Evolutionary conservation across 1,139 yeast species (phyloP), one percentile per base, ranked within the genome.

Genomic region (Geotrichum macrosporum): DNA sequence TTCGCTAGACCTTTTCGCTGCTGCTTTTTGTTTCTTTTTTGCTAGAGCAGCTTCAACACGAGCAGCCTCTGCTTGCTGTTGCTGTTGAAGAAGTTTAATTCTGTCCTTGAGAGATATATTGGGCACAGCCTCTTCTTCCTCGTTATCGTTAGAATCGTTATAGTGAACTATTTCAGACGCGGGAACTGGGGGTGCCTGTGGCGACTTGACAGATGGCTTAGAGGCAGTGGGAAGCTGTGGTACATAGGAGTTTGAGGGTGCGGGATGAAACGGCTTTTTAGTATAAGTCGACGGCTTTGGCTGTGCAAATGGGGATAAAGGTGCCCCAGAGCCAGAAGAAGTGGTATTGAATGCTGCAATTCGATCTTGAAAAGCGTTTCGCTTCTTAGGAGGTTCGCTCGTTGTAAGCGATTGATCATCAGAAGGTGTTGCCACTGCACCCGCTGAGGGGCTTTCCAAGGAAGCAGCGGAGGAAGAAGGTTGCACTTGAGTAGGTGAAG

Each of bases 21-120:
- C 69, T 53, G 70, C 72, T 58, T 73, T 75, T 54, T 76, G 74
- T 58, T 78, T 81, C 53, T 78, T 79, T 51, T 75, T 74, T 56
- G 77, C 75, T 53, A 75, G 74, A 4, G 81, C 76, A 1, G 84
- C 85, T 20, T 76, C 85, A 50, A 78, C 80, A 44, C 84, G 75
- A 55, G 83, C 89, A 5, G 83, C 86, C 59, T 85, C 94, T 58
- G 84, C 87, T 49, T 77, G 77, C 63, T 86, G 95, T 51, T 81
- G 81, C 61, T 85, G 78, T 62, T 89, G 95, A 46, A 92, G 71
- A 60, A 86, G 62, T 8, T 87, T 86, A 61, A 89, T 86, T 55
- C 97, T 76, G 56, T 92, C 96, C 61, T 84, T 84, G 59, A 92
- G 72, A 50, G 94, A 81, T 69, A 88, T 67, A 56, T 84, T 81